Evolutionary conservation across 768 basidiomycete genomes (phyloP), one percentile per base, ranked within the genome.

Genomic region (Exidia glandulosa): DNA sequence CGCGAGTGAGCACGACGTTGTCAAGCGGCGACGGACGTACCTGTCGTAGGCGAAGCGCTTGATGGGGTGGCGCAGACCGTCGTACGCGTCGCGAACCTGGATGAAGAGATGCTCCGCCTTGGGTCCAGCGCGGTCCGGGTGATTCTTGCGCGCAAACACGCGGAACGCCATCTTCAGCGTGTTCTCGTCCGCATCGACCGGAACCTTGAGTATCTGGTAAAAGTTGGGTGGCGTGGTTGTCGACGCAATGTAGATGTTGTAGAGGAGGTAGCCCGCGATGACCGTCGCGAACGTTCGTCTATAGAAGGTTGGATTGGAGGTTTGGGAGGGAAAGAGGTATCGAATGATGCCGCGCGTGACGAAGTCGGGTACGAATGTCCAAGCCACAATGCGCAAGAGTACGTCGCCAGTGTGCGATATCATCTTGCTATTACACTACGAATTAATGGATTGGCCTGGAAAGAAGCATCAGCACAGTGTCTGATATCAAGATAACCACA

Each of bases 11-110:
- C 58, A 34, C 23, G n/a, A n/a, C n/a, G n/a, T n/a, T 29, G 29
- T 55, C 45, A 0, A 23, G 9, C 36, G 16, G 1, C 68, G n/a
- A n/a, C n/a, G n/a, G n/a, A n/a, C 80, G 57, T 64, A 88, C 86
- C 90, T 79, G 66, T 94, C 91, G 69, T 94, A 94, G 0, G 90
- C 91, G 74, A 91, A 93, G 56, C 90, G 72, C 50, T 83, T 83
- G 9, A 80, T 76, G 2, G 91, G 90, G 63, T 90, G 78, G 68
- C 85, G 89, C 30, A 94, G 70, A 1, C 86, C 84, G 63, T 94
- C 90, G 63, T 83, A 92, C 33, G 83, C 87, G 66, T 85, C 81
- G 61, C 88, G 74, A 3, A 88, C 83, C 52, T 74, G 69, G 55
- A 91, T 87, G 67, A 94, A 94, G 30, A 82, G 58, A 13, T 76